Evolutionary conservation across 2,329 filamentous ascomycete genomes (phyloP), one percentile per base, ranked within the genome.

Genomic region (Colletotrichum eleusines): DNA sequence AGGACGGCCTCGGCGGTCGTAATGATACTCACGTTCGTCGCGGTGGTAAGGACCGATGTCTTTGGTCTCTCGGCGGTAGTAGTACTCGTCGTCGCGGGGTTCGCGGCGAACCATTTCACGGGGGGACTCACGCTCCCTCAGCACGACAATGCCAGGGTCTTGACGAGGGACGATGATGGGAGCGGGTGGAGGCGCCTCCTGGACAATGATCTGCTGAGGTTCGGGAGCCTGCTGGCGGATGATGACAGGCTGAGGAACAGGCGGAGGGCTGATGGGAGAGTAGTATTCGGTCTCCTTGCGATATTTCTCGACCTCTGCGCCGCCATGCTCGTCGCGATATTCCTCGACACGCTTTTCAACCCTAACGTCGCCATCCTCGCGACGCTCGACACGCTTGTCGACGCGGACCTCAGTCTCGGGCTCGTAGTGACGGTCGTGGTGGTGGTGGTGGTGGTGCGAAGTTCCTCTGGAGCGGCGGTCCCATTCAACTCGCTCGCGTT

Each of bases 261-360:
- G 83, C 12, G 84, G 79, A 16, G 86, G 85, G 28, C 87, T 82
- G 33, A 84, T 81, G 3, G 85, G 85, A 54, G 85, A 81, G 75
- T 87, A 91, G 77, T 90, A 91, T 74, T 91, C 89, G 2, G 87
- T 88, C 77, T 91, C 89, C 77, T 86, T 87, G 75, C 86, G 86
- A 76, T 89, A 89, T 76, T 84, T 85, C 77, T 91, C 89, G 51
- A 90, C 76, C 23, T 90, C 86, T 66, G 82, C 83, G 54, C 83
- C 82, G 28, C 64, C 64, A n/a, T 78, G 74, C 31, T 86, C 84
- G 54, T 86, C 84, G 35, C 83, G 79, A 58, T 83, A 83, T 73
- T 88, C 86, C 65, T 88, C 81, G 20, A 82, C 81, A 63, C 85
- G 85, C 74, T 86, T 86, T 74, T 90, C 87, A 72, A 89, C 79